These are phyloP conservation scores for Sphaerulina populicola DNA, from an alignment of 2,329 filamentous ascomycete genomes.

Conservation along the genomic window DNA sequence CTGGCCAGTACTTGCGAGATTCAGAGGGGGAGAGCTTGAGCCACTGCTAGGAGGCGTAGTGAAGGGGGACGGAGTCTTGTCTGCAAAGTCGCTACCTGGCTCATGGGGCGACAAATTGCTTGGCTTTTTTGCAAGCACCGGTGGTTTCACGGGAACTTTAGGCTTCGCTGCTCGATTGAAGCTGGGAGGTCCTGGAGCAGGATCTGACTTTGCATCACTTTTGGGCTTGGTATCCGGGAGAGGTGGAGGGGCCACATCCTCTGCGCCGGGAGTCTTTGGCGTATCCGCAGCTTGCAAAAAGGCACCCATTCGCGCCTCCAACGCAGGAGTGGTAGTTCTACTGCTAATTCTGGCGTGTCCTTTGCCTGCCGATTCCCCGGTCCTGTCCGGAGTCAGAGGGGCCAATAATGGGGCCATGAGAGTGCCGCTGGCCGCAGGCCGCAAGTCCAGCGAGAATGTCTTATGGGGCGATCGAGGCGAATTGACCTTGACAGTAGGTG, in stretches of 20 bases:
- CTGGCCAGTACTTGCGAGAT: not conserved
- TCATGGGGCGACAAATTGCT: slow-evolving; percentile 30
- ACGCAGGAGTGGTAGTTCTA: slow-evolving; percentile 35
- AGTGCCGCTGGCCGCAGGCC: slow-evolving; percentile 9
- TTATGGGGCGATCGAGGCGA: slow-evolving; percentile 58
- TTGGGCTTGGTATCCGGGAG: slow-evolving; percentile 4
- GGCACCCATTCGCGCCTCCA: slow-evolving; percentile 35
- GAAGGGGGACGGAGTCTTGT: slow-evolving; percentile 63
- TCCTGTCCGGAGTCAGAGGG: slow-evolving; percentile 21
- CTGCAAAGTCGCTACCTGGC: slow-evolving; percentile 35
- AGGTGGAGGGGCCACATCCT: not conserved
- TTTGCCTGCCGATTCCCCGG: slow-evolving; percentile 25
- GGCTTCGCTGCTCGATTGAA: slow-evolving; percentile 76
- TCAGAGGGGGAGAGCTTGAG: slow-evolving; percentile 41
- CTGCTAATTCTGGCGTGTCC: slow-evolving; percentile 35
- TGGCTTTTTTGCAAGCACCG: slow-evolving; percentile 20
- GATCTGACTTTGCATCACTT: slow-evolving; percentile 10
- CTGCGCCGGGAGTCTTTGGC: slow-evolving; percentile 1
- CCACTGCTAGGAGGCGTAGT: slow-evolving; percentile 73
- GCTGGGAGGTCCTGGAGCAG: slow-evolving; percentile 53
- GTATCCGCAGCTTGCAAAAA: slow-evolving; percentile 28
- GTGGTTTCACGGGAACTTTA: slow-evolving; percentile 45
- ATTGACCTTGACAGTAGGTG: slow-evolving; percentile 60
- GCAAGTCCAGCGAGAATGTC: slow-evolving; percentile 16
- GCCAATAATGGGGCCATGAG: slow-evolving; percentile 18